Conservation (phyloP, 2,329 filamentous ascomycete species). For the Fusarium chuoi region DNA sequence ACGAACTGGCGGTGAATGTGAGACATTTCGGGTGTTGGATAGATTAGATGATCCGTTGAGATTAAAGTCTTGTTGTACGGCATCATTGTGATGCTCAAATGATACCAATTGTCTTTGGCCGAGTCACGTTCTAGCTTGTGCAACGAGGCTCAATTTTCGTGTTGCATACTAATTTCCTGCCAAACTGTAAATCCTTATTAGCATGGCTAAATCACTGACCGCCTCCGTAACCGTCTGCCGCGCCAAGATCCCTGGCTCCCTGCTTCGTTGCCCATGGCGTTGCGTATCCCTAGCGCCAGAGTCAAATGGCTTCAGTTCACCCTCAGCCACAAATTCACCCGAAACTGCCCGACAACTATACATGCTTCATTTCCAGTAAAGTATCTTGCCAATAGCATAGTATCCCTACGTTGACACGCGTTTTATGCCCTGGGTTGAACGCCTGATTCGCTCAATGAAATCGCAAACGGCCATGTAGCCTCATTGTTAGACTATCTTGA, state of each 20-base stretch:
- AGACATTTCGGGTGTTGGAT: background rate
- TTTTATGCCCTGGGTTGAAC: background rate
- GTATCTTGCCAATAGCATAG: accelerated
- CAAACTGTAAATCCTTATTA: background rate
- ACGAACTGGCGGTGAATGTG: background rate
- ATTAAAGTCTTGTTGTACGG: background rate
- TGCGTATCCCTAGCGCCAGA: background rate
- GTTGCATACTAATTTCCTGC: background rate
- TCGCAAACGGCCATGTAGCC: too few relatives aligned
- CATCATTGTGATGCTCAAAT: background rate
- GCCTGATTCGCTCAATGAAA: background rate
- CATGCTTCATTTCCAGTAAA: background rate
- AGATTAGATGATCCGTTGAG: background rate
- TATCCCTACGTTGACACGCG: accelerated
- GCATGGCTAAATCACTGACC: background rate
- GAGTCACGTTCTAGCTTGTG: too few relatives aligned
- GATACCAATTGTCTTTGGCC: background rate
- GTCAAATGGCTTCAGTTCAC: background rate
- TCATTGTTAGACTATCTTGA: background rate
- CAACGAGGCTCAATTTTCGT: background rate
- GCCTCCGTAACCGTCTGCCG: background rate
- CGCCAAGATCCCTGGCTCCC: background rate
- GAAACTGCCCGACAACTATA: background rate
- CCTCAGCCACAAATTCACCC: too few relatives aligned
- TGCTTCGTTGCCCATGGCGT: background rate